Evolutionary conservation across 2,329 filamentous ascomycete species (phyloP).

Genomic region (Orbilia blumenaviensis): DNA sequence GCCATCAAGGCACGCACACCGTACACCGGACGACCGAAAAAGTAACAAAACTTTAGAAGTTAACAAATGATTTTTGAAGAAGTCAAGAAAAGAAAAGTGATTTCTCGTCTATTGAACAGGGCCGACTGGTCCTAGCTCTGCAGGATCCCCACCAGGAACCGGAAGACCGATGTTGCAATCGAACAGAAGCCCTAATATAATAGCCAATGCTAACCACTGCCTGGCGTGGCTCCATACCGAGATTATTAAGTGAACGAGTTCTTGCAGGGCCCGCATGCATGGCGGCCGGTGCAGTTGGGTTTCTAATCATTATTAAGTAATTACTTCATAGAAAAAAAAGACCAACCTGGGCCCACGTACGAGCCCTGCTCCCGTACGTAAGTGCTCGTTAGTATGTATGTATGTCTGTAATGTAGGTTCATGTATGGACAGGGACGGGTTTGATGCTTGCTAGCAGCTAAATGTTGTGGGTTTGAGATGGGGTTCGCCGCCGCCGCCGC

Average conservation of each 20-base stretch:
- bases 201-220: too few species aligned
- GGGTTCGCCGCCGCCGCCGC: slow-evolving; percentile 6
- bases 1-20: background rate
- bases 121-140: slow-evolving; percentile 8
- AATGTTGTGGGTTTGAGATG: background rate
- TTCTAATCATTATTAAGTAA: slow-evolving; percentile 34
- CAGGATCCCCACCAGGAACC: slow-evolving; percentile 37
- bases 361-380: background rate
- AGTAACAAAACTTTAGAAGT: too few species aligned
- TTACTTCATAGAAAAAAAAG: slow-evolving; percentile 20
- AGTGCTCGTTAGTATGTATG: too few species aligned
- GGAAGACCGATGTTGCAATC: slow-evolving; percentile 27
- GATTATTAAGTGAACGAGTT: too few species aligned
- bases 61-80: too few species aligned
- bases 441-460: too few species aligned
- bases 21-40: slow-evolving; percentile 1
- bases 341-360: background rate
- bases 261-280: too few species aligned
- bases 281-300: background rate
- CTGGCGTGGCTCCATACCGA: background rate
- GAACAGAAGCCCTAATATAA: slow-evolving; percentile 27
- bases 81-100: background rate
- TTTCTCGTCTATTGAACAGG: background rate
- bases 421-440: too few species aligned
- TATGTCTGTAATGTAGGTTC: too few species aligned